phyloP scores from a whole-genome alignment of 768 basidiomycete species.

The Chlorophyllum brunneum region DNA sequence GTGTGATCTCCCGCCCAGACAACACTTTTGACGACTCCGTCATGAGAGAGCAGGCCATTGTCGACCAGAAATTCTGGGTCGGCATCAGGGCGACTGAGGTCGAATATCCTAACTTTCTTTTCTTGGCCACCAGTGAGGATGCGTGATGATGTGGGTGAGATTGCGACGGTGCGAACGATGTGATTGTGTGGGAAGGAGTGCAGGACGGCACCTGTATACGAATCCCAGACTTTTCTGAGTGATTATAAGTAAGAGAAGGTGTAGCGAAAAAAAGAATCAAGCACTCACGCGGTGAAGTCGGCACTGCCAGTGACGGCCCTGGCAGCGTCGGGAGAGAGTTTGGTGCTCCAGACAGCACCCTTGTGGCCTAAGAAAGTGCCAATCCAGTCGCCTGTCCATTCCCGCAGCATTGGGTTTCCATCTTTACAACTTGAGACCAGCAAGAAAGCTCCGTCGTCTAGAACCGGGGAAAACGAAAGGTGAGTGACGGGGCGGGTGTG shows the following conservation, averaged over 20 bases:
- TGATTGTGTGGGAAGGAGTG: conserved; percentile 99
- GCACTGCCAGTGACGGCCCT: conserved; percentile 91
- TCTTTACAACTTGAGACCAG: conserved; percentile 98
- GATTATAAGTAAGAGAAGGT: conserved; percentile 14
- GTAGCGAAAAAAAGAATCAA: conserved; percentile 9
- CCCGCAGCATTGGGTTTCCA: conserved; percentile 94
- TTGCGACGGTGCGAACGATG: conserved; percentile 93
- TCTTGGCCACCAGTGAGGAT: conserved; percentile 93
- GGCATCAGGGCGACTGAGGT: conserved; percentile 81
- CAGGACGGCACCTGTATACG: conserved; percentile 79
- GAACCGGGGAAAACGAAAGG: conserved; percentile 85
- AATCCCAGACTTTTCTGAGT: conserved; percentile 92
- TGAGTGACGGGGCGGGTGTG: conserved; percentile 90
- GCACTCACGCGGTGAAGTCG: conserved; percentile 91
- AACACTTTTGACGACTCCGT: conserved; percentile 88
- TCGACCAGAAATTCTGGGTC: conserved; percentile 80
- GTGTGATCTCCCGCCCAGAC: conserved; percentile 89
- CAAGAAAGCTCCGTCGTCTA: conserved; percentile 82
- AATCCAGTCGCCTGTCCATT: conserved; percentile 99
- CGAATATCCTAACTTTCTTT: conserved; percentile 95
- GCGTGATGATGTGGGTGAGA: conserved; percentile 66
- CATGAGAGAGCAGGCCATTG: conserved; percentile 63
- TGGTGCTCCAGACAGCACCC: conserved; percentile 96
- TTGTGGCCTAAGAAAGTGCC: conserved; percentile 89
- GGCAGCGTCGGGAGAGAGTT: conserved; percentile 81